Conservation (phyloP, 164 flowering plant species). For the Nelumbo lutea region DNA sequence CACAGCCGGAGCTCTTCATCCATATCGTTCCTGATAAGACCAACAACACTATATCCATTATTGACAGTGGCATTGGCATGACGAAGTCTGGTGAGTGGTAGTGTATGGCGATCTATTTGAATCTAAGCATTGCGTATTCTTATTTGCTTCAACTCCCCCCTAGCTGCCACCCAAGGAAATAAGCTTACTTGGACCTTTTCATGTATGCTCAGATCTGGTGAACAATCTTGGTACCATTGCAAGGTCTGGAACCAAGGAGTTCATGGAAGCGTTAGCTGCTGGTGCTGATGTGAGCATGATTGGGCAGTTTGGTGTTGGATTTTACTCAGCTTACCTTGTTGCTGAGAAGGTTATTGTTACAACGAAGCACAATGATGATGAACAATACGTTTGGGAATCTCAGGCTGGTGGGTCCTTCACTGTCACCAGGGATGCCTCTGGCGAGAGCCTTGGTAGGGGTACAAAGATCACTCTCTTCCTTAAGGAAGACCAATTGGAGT, state of each 20-base stretch:
- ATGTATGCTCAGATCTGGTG: slow-evolving; percentile 6
- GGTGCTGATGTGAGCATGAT: slow-evolving; percentile 74
- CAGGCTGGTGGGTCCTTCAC: slow-evolving; percentile 56
- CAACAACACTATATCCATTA: slow-evolving; percentile 45
- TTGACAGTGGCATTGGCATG: slow-evolving; percentile 70
- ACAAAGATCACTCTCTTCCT: slow-evolving; percentile 47
- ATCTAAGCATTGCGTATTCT: neutral
- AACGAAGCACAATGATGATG: slow-evolving; percentile 54
- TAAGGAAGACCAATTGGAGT: slow-evolving; percentile 48
- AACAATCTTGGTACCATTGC: slow-evolving; percentile 18
- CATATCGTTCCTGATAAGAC: slow-evolving; percentile 60
- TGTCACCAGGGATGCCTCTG: slow-evolving; percentile 39
- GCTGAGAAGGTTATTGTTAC: slow-evolving; percentile 60
- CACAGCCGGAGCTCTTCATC: slow-evolving; percentile 58
- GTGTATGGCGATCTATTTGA: too few relatives aligned
- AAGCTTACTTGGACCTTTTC: too few relatives aligned
- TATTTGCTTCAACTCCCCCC: too few relatives aligned
- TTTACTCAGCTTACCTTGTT: slow-evolving; percentile 39
- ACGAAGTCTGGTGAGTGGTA: slow-evolving; percentile 49
- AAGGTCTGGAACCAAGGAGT: slow-evolving; percentile 6
- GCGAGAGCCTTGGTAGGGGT: slow-evolving; percentile 44
- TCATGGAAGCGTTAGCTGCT: slow-evolving; percentile 64
- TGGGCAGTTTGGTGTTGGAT: slow-evolving; percentile 37
- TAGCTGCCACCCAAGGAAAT: too few relatives aligned
- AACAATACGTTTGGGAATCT: slow-evolving; percentile 52